phyloP scores from a whole-genome alignment of 352 stramenopile genomes.

The Phytophthora brassicae region DNA sequence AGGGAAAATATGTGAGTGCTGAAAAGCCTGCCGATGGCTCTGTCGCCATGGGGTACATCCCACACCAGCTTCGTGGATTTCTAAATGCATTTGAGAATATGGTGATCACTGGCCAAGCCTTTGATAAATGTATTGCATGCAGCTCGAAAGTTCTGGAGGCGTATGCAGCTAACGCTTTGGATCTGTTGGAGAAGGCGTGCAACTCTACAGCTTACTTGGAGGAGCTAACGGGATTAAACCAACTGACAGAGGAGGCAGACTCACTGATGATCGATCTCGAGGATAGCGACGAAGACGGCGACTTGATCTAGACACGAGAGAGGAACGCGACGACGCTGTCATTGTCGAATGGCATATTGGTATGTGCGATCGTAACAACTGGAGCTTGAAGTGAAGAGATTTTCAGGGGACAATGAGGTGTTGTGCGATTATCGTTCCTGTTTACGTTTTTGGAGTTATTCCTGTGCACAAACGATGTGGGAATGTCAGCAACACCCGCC shows the following conservation, averaged over 20 bases:
- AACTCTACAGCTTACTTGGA: conserved; percentile 76
- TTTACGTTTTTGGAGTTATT: not conserved
- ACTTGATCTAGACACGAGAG: conserved; percentile 39
- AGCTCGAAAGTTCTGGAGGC: conserved; percentile 86
- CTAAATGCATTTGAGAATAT: conserved; percentile 90
- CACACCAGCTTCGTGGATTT: conserved; percentile 95
- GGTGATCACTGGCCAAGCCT: conserved; percentile 88
- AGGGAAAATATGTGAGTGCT: conserved; percentile 70
- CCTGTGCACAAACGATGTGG: conserved; percentile 4
- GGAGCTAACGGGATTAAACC: conserved; percentile 73
- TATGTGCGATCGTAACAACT: conserved; percentile 4
- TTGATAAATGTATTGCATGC: conserved; percentile 96
- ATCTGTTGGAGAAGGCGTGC: conserved; percentile 62
- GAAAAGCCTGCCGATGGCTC: conserved; percentile 53
- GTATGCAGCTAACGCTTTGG: conserved; percentile 61
- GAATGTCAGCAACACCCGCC: conserved; percentile 22
- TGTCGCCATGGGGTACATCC: conserved; percentile 81
- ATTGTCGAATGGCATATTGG: conserved; percentile 5
- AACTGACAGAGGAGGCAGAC: conserved; percentile 61
- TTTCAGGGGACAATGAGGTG: conserved; percentile 3
- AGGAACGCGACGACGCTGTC: conserved; percentile 3
- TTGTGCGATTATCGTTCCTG: not conserved
- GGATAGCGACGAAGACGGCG: conserved; percentile 66
- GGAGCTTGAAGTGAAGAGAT: conserved; percentile 2
- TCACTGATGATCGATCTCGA: conserved; percentile 65